These are phyloP conservation scores for Ceratobasidium sp. DNA, from an alignment of 1,284 basidiomycete species.

Conservation along the genomic window DNA sequence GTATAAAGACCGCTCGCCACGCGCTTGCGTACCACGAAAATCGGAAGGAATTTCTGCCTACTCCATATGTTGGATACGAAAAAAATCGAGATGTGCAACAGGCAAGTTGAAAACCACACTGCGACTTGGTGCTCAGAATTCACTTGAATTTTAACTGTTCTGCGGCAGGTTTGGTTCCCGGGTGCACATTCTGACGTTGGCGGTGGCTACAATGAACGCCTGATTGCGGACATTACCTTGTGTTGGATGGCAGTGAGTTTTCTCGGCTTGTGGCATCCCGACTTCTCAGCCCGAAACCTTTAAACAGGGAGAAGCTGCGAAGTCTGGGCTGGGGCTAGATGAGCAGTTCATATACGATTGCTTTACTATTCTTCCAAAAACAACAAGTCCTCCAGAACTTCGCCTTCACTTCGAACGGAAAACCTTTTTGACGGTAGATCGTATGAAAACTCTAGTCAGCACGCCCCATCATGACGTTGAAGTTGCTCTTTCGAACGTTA, in stretches of 20 bases:
- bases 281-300: neutral
- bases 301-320: constrained; percentile 20
- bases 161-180: constrained; percentile 37
- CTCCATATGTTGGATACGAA: constrained; percentile 8
- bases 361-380: neutral
- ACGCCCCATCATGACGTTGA: constrained; percentile 5
- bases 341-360: constrained; percentile 6
- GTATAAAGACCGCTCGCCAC: constrained; percentile 22
- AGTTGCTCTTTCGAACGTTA: constrained; percentile 5
- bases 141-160: neutral
- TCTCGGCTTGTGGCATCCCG: neutral
- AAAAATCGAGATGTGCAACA: constrained; percentile 22
- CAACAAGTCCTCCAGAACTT: neutral
- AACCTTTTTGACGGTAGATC: constrained; percentile 18
- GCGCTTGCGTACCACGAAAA: constrained; percentile 34
- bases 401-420: constrained; percentile 26
- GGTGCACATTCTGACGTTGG: constrained; percentile 41
- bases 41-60: constrained; percentile 28
- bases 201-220: constrained; percentile 38
- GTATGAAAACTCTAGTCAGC: constrained; percentile 9
- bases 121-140: neutral
- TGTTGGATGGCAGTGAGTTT: constrained; percentile 40
- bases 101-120: neutral
- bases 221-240: constrained; percentile 37
- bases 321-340: constrained; percentile 1